Evolutionary conservation across 2,329 filamentous ascomycete genomes (phyloP).

Genomic region (Nemania abortiva): DNA sequence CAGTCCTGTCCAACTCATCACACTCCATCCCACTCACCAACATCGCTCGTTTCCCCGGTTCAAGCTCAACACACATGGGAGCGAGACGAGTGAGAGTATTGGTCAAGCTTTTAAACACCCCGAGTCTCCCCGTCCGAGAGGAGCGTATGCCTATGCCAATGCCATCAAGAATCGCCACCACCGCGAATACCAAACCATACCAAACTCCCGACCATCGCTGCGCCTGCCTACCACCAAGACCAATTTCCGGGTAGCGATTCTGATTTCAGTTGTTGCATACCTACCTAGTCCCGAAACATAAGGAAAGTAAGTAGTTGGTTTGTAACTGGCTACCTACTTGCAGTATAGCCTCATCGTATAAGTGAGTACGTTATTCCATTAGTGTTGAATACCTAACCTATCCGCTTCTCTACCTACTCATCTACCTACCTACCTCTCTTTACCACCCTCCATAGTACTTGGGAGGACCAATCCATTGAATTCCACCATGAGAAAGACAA

Average conservation of each 20-base stretch:
- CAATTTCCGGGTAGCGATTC: slow-evolving; percentile 5
- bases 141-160: slow-evolving; percentile 13
- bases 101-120: slow-evolving; percentile 36
- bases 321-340: slow-evolving; percentile 10
- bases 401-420: background rate
- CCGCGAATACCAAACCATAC: slow-evolving; percentile 2
- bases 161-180: slow-evolving; percentile 12
- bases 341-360: slow-evolving; percentile 20
- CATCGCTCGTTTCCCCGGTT: slow-evolving; percentile 20
- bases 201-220: slow-evolving; percentile 13
- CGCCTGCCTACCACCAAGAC: background rate
- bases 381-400: background rate
- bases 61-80: slow-evolving; percentile 6
- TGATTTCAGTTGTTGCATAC: slow-evolving; percentile 1
- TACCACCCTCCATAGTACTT: background rate
- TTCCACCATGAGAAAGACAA: slow-evolving; percentile 11
- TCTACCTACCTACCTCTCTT: background rate
- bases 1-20: slow-evolving; percentile 31
- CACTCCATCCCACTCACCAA: slow-evolving; percentile 35
- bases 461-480: background rate
- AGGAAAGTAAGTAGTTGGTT: slow-evolving; percentile 11
- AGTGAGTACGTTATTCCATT: slow-evolving; percentile 10
- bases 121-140: slow-evolving; percentile 26
- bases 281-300: slow-evolving; percentile 5
- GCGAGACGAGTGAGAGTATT: slow-evolving; percentile 17